phyloP scores from a whole-genome alignment of 2,329 filamentous ascomycete genomes.

The Fusarium lateritium region DNA sequence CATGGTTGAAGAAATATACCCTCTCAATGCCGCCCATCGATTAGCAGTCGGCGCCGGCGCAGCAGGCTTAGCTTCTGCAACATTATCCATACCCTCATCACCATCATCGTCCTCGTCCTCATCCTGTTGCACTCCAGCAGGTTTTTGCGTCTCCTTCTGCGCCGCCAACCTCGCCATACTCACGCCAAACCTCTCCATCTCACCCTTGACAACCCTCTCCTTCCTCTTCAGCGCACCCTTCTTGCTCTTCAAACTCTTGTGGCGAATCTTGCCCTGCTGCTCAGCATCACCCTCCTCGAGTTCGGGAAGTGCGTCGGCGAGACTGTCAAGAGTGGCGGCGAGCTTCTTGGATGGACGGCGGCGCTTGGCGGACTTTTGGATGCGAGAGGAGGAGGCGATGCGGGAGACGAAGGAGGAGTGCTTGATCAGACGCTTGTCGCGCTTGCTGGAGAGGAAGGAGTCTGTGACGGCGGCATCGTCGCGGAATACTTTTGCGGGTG shows the following conservation, averaged over 20 bases:
- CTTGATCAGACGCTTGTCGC: slow-evolving; percentile 86
- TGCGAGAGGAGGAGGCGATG: slow-evolving; percentile 72
- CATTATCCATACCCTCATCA: slow-evolving; percentile 31
- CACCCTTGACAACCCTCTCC: slow-evolving; percentile 82
- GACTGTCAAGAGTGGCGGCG: slow-evolving; percentile 78
- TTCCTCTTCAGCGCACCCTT: slow-evolving; percentile 88
- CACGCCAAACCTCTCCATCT: slow-evolving; percentile 86
- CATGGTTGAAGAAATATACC: slow-evolving; percentile 89
- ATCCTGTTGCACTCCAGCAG: slow-evolving; percentile 22
- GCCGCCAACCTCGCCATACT: slow-evolving; percentile 83
- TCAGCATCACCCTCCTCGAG: slow-evolving; percentile 64
- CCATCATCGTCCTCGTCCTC: slow-evolving; percentile 32
- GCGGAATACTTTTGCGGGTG: slow-evolving; percentile 68
- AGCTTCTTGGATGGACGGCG: slow-evolving; percentile 82
- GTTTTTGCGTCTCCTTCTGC: slow-evolving; percentile 34
- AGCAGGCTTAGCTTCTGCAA: slow-evolving; percentile 30
- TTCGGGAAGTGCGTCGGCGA: slow-evolving; percentile 86
- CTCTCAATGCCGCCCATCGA: slow-evolving; percentile 85
- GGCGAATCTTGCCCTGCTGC: slow-evolving; percentile 73
- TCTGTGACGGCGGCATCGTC: slow-evolving; percentile 66
- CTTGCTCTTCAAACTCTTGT: slow-evolving; percentile 80
- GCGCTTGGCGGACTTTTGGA: slow-evolving; percentile 50
- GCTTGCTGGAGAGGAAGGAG: slow-evolving; percentile 80
- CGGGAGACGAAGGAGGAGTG: slow-evolving; percentile 84
- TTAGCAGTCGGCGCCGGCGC: slow-evolving; percentile 62